These are phyloP conservation scores for Cystobasidium tubakii DNA, from an alignment of 768 basidiomycete species.

Conservation along the genomic window DNA sequence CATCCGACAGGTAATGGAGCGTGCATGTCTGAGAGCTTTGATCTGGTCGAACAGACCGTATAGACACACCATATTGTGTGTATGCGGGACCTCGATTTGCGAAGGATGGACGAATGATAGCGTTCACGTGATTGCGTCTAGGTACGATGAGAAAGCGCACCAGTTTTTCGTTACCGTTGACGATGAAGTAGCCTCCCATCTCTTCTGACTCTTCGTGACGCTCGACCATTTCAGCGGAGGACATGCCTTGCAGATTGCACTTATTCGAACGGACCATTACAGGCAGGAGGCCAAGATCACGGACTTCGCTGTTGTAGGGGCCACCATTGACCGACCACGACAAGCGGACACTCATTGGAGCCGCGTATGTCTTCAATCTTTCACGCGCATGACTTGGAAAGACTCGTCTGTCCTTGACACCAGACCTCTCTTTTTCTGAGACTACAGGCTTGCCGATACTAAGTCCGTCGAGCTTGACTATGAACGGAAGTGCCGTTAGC, in stretches of 20 bases:
- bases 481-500: not conserved
- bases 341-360: constrained; percentile 77
- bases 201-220: constrained; percentile 96
- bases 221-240: constrained; percentile 76
- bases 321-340: constrained; percentile 77
- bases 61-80: constrained; percentile 87
- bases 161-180: constrained; percentile 97
- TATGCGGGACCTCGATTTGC: constrained; percentile 88
- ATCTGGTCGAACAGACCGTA: constrained; percentile 87
- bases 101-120: constrained; percentile 85
- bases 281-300: constrained; percentile 86
- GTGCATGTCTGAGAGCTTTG: constrained; percentile 90
- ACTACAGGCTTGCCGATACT: constrained; percentile 79
- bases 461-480: constrained; percentile 87
- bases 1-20: constrained; percentile 94
- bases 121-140: constrained; percentile 88
- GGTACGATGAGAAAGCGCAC: constrained; percentile 96
- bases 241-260: constrained; percentile 80
- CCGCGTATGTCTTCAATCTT: constrained; percentile 82
- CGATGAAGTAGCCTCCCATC: constrained; percentile 96
- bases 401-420: constrained; percentile 66
- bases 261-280: constrained; percentile 96
- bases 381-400: constrained; percentile 87
- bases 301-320: constrained; percentile 60
- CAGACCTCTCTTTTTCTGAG: constrained; percentile 66